phyloP scores from a whole-genome alignment of 1,139 yeast genomes.

The Pichia sp. region DNA sequence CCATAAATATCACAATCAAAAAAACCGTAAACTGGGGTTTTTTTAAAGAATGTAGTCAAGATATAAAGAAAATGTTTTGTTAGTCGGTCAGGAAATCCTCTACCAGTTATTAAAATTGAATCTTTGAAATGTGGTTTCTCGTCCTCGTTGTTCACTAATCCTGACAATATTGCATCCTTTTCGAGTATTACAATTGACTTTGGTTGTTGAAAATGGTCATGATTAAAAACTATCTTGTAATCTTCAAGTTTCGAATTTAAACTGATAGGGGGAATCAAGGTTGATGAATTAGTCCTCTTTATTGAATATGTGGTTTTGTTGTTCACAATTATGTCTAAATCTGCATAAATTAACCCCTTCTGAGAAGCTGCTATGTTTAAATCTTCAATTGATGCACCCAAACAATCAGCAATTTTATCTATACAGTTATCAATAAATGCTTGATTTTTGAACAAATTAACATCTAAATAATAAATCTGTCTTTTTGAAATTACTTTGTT shows the following conservation, averaged over 20 bases:
- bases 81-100: constrained; percentile 67
- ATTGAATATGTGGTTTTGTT: not conserved
- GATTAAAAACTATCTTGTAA: constrained; percentile 13
- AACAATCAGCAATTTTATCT: constrained; percentile 28
- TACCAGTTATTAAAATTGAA: constrained; percentile 47
- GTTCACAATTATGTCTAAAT: constrained; percentile 4
- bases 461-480: constrained; percentile 63
- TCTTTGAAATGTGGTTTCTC: not conserved
- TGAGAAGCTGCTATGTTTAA: constrained; percentile 48
- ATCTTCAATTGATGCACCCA: constrained; percentile 29
- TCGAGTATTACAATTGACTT: constrained; percentile 50
- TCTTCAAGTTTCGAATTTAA: constrained; percentile 17
- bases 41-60: constrained; percentile 36
- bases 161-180: constrained; percentile 42
- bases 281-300: constrained; percentile 11
- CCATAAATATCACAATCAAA: constrained; percentile 71
- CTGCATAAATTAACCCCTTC: constrained; percentile 52
- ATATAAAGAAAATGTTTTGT: constrained; percentile 52
- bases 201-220: constrained; percentile 16
- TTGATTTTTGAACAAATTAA: constrained; percentile 47
- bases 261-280: constrained; percentile 28
- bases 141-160: constrained; percentile 15
- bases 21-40: constrained; percentile 40
- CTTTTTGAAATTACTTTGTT: constrained; percentile 42
- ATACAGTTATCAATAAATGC: constrained; percentile 38